phyloP scores from a whole-genome alignment of 2,329 filamentous ascomycete species.

The Apiospora pterosperma region DNA sequence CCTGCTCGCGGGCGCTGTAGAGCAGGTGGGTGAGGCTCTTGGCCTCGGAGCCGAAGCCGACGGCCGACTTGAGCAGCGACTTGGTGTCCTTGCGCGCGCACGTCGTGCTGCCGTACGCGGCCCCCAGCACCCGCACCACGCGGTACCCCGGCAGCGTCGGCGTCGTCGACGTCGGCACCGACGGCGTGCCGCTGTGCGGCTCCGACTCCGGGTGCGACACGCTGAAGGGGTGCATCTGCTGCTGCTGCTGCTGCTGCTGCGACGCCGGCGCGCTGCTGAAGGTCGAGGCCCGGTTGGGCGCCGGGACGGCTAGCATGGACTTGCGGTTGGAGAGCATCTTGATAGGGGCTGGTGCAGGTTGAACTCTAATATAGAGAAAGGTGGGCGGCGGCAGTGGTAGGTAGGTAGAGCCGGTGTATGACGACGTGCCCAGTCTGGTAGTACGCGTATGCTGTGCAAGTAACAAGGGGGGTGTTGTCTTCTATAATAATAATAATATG shows the following conservation, averaged over 20 bases:
- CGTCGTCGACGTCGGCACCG: slow-evolving; percentile 19
- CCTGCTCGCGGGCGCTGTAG: slow-evolving; percentile 21
- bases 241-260: background rate
- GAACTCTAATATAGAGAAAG: background rate
- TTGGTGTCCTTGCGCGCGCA: slow-evolving; percentile 21
- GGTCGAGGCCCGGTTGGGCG: background rate
- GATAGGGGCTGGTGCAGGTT: background rate
- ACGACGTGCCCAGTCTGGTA: background rate
- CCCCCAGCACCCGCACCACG: slow-evolving; percentile 15
- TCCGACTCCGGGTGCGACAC: slow-evolving; percentile 9
- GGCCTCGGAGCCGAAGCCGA: slow-evolving; percentile 14
- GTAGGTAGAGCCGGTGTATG: background rate
- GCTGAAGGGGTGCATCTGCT: background rate
- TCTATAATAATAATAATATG: background rate
- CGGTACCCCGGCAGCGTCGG: slow-evolving; percentile 19
- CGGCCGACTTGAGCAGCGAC: slow-evolving; percentile 15
- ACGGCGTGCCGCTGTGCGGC: slow-evolving; percentile 17
- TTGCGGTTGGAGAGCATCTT: slow-evolving; percentile 7
- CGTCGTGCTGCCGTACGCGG: slow-evolving; percentile 19
- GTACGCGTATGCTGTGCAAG: background rate
- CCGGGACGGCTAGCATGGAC: slow-evolving; percentile 5
- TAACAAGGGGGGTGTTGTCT: background rate
- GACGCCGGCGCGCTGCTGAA: background rate
- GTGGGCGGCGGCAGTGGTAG: background rate
- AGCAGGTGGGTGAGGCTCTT: slow-evolving; percentile 18